These are phyloP conservation scores for Arabis alpina DNA, from an alignment of 345 rosid species.

Conservation along the genomic window DNA sequence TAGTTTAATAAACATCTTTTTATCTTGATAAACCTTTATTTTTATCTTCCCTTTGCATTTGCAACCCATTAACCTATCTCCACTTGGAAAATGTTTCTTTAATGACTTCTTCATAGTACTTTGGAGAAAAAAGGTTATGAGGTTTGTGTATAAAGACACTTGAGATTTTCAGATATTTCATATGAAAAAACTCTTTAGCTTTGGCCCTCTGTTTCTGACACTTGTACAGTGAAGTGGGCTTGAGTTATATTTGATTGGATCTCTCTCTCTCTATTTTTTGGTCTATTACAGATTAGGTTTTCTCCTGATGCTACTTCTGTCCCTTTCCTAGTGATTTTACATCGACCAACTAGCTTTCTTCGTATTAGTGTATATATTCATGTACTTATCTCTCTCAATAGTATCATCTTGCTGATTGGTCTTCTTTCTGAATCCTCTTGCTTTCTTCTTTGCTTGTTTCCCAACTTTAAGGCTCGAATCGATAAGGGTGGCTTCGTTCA, in stretches of 20 bases:
- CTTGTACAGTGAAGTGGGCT: constrained; percentile 39
- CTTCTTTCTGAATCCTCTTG: constrained; percentile 10
- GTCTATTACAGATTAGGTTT: constrained; percentile 34
- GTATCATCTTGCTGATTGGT: constrained; percentile 24
- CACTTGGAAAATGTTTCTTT: constrained; percentile 43
- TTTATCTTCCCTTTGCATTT: constrained; percentile 33
- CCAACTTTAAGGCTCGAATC: constrained; percentile 18
- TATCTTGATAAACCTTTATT: constrained; percentile 26
- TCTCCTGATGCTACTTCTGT: constrained; percentile 39
- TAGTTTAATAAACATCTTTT: constrained; percentile 35
- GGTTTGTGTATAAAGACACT: constrained; percentile 43
- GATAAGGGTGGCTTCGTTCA: constrained; percentile 1
- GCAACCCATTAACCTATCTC: constrained; percentile 43
- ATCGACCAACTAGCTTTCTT: constrained; percentile 43
- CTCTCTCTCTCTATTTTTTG: constrained; percentile 16
- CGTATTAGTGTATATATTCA: constrained; percentile 35
- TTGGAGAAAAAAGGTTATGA: constrained; percentile 23
- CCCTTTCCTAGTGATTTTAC: constrained; percentile 44
- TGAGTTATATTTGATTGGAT: constrained; percentile 31
- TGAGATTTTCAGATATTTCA: constrained; percentile 36
- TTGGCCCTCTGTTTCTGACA: constrained; percentile 38
- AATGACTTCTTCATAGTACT: constrained; percentile 43
- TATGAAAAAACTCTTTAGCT: constrained; percentile 30
- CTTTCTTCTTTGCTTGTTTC: constrained; percentile 28
- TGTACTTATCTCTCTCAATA: constrained; percentile 32